Conservation (phyloP, 208 protist genomes). For the Trypanosoma grayi region DNA sequence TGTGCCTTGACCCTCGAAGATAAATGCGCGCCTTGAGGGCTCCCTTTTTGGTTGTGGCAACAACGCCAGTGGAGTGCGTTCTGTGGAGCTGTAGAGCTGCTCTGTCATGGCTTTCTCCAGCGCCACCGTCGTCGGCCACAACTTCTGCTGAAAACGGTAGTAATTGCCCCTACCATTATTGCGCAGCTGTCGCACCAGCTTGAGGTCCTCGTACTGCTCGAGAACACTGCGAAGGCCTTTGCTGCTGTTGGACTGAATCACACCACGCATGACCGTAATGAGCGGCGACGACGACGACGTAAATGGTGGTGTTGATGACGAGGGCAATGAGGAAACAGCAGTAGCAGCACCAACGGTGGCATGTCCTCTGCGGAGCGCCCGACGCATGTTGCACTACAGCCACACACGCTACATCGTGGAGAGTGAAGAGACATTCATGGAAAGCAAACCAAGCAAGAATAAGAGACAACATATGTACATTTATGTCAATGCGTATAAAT, state of each 20-base stretch:
- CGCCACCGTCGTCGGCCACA: constrained; percentile 69
- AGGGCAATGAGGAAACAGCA: no score
- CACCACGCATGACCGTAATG: background rate
- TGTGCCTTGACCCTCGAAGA: constrained; percentile 47
- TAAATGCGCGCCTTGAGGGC: constrained; percentile 14
- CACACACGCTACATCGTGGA: no score
- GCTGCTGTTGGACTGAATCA: constrained; percentile 60
- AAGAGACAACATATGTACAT: background rate
- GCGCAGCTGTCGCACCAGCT: constrained; percentile 34
- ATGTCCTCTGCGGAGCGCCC: no score
- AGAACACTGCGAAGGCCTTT: constrained; percentile 48
- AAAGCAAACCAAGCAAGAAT: no score
- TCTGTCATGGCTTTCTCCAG: constrained; percentile 64
- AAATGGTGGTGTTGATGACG: background rate
- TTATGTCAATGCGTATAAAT: background rate
- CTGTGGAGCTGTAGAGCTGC: constrained; percentile 55
- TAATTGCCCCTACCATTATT: constrained; percentile 71
- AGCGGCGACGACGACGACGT: background rate
- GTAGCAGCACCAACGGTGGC: no score
- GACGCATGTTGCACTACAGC: background rate
- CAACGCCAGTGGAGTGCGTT: constrained; percentile 56
- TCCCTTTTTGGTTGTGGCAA: constrained; percentile 33
- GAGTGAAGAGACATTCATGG: no score
- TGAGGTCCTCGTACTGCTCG: constrained; percentile 62
- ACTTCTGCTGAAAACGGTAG: constrained; percentile 77